Conservation (phyloP, 495 filamentous ascomycete species). For the Penicillium longicatenatum region DNA sequence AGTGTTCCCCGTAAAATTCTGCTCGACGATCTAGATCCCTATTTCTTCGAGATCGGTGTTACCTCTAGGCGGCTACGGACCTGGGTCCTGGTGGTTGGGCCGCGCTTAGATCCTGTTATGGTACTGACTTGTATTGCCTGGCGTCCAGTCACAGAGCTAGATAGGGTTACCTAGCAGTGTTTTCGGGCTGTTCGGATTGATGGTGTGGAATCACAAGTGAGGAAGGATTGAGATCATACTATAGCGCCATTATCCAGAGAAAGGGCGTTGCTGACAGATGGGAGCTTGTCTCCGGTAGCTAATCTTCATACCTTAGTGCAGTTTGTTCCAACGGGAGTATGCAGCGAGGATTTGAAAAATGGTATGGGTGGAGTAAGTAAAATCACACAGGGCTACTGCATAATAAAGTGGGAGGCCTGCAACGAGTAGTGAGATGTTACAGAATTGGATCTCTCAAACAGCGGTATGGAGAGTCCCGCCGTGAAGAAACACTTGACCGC, state of each 20-base stretch:
- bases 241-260: conserved; percentile 19
- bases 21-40: conserved; percentile 15
- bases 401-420: conserved; percentile 2
- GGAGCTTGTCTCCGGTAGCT: not conserved
- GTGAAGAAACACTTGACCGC: conserved; percentile 17
- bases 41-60: conserved; percentile 12
- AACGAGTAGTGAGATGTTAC: not conserved
- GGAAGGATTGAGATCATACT: conserved; percentile 7
- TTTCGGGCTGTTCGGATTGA: conserved; percentile 11
- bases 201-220: not conserved
- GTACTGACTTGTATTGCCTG: conserved; percentile 7
- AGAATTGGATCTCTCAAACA: conserved; percentile 2
- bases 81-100: conserved; percentile 23
- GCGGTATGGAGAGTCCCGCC: conserved; percentile 10
- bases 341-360: conserved; percentile 5
- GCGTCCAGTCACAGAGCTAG: conserved; percentile 17
- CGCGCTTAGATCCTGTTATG: conserved; percentile 23
- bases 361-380: conserved; percentile 4
- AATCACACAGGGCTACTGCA: conserved; percentile 18
- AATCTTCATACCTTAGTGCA: not conserved
- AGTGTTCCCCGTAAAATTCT: conserved; percentile 21
- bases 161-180: conserved; percentile 22
- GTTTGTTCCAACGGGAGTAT: conserved; percentile 10
- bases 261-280: conserved; percentile 18
- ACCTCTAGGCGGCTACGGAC: conserved; percentile 18